These are phyloP conservation scores for Suillus lakei DNA, from an alignment of 768 basidiomycete genomes.

Conservation along the genomic window DNA sequence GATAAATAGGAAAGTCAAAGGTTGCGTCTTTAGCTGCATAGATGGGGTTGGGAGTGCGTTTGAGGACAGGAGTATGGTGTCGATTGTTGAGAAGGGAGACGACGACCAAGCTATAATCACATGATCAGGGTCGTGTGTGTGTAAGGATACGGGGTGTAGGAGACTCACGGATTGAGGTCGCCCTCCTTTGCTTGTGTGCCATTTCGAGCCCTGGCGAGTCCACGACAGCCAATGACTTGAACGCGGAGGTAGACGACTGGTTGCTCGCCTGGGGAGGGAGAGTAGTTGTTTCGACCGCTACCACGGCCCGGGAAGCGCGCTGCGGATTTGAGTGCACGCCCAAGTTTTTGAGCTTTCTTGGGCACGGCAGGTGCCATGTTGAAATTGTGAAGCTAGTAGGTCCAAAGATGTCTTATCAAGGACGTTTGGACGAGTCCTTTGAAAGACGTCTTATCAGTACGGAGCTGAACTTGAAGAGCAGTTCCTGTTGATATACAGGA, in stretches of 20 bases:
- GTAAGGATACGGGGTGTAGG: background rate
- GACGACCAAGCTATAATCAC: conserved; percentile 62
- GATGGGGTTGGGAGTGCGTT: conserved; percentile 70
- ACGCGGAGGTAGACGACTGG: conserved; percentile 71
- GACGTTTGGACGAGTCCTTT: background rate
- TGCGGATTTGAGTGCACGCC: conserved; percentile 63
- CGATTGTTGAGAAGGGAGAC: conserved; percentile 63
- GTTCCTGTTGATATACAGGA: conserved; percentile 1
- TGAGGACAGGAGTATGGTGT: conserved; percentile 76
- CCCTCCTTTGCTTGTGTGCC: conserved; percentile 68
- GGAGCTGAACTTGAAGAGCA: background rate
- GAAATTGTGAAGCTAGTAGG: background rate
- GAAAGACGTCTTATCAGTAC: background rate
- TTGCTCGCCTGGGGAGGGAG: conserved; percentile 61
- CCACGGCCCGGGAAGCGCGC: conserved; percentile 56
- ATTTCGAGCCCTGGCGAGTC: conserved; percentile 37
- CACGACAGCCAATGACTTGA: conserved; percentile 67
- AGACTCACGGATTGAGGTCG: conserved; percentile 79
- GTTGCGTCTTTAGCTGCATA: conserved; percentile 75
- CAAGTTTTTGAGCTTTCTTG: conserved; percentile 55
- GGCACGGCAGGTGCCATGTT: conserved; percentile 39
- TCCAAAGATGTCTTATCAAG: too few species aligned
- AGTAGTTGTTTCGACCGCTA: conserved; percentile 39
- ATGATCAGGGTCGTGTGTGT: background rate
- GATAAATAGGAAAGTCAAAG: conserved; percentile 87